Conservation (phyloP, 1,284 basidiomycete species). For the Microbotryomycetes sp. region DNA sequence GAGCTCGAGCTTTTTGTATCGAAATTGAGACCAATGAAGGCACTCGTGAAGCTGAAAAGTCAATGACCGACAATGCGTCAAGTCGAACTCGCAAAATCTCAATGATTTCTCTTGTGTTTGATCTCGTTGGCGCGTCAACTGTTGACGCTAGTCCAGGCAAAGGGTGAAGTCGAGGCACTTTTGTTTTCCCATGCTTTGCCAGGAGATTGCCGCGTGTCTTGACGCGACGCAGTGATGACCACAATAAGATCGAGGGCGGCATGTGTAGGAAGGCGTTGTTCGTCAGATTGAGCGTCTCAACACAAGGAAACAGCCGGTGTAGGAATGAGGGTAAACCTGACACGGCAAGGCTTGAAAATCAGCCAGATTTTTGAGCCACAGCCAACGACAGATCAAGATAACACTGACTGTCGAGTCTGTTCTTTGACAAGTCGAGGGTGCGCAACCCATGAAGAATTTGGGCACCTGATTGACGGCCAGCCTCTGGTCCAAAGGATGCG, state of each 20-base stretch:
- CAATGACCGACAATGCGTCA: neutral
- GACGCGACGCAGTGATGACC: constrained; percentile 17
- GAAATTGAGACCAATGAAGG: neutral
- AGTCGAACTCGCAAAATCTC: neutral
- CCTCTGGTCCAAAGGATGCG: neutral
- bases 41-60: neutral
- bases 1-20: neutral
- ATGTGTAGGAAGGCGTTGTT: constrained; percentile 21
- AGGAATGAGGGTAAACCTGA: constrained; percentile 21
- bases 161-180: neutral
- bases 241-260: constrained; percentile 12
- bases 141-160: neutral
- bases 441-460: constrained; percentile 3
- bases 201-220: constrained; percentile 20
- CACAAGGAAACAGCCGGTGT: constrained; percentile 6
- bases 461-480: neutral
- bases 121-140: neutral
- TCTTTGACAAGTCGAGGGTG: constrained; percentile 22
- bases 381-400: neutral
- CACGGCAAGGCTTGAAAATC: too few relatives aligned
- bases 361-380: neutral
- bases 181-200: neutral
- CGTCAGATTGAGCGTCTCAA: constrained; percentile 26
- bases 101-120: neutral
- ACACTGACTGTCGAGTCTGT: constrained; percentile 8